Conservation (phyloP, 441 rosid species). For the Isatis lusitanica region DNA sequence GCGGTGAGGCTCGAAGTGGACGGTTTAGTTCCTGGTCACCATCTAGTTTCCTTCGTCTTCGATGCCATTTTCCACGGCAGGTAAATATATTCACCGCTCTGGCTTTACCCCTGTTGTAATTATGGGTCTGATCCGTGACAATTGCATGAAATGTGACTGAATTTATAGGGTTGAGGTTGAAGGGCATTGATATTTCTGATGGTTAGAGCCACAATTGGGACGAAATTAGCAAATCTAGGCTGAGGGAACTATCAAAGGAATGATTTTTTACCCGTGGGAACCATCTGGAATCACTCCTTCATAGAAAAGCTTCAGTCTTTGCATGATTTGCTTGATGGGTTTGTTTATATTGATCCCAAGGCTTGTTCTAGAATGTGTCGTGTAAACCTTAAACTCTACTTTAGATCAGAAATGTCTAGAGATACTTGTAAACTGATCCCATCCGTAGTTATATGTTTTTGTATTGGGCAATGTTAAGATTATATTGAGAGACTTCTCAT, state of each 20-base stretch:
- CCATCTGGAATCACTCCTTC: background rate
- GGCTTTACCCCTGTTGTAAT: background rate
- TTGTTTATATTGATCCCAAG: background rate
- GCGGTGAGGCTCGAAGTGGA: conserved; percentile 56
- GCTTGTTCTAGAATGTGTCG: background rate
- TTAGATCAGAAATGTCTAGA: background rate
- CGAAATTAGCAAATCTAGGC: background rate
- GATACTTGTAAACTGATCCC: background rate
- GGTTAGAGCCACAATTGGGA: background rate
- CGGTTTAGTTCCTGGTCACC: conserved; percentile 62
- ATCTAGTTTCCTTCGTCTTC: conserved; percentile 77
- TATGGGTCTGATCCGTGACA: background rate
- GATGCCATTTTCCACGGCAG: conserved; percentile 89
- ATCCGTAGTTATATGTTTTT: background rate
- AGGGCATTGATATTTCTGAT: background rate
- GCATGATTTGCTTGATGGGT: conserved; percentile 6
- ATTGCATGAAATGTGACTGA: conserved; percentile 15
- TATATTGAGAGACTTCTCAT: background rate
- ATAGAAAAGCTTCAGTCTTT: conserved; percentile 4
- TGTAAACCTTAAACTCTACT: background rate
- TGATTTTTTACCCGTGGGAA: background rate
- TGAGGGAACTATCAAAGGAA: background rate
- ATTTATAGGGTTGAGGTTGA: background rate
- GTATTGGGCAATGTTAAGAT: background rate
- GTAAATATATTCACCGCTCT: conserved; percentile 31